Evolutionary conservation across 331 rosid species (phyloP).

Genomic region (Pyrus hybrid): DNA sequence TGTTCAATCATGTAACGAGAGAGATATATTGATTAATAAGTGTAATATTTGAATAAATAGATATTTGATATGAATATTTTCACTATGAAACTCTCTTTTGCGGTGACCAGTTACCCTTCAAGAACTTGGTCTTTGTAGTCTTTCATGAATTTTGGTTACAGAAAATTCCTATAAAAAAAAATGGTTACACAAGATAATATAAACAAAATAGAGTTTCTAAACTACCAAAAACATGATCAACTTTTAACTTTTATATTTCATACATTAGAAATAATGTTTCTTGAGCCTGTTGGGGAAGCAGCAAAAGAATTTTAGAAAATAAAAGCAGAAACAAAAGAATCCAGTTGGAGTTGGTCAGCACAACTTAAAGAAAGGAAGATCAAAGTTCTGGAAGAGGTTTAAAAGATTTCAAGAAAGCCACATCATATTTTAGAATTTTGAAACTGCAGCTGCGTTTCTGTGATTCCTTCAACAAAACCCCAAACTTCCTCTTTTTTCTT

Average conservation of each 20-base stretch:
- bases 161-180: too few species aligned
- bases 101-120: neutral
- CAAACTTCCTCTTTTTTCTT: neutral
- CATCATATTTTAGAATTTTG: neutral
- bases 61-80: neutral
- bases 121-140: neutral
- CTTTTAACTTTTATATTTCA: too few species aligned
- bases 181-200: too few species aligned
- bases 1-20: neutral
- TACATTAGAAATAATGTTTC: too few species aligned
- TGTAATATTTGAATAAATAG: too few species aligned
- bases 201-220: too few species aligned
- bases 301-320: neutral
- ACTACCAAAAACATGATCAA: too few species aligned
- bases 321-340: neutral
- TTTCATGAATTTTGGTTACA: neutral
- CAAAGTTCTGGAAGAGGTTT: conserved; percentile 1
- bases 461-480: conserved; percentile 12
- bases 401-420: conserved; percentile 5
- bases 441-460: conserved; percentile 1
- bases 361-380: conserved; percentile 3
- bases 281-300: neutral
- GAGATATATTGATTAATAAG: neutral
- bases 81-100: neutral
- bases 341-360: conserved; percentile 13